Evolutionary conservation across 108 stramenopile species (phyloP), one percentile per base, ranked within the genome.

Genomic region (Parietichytrium sp.): DNA sequence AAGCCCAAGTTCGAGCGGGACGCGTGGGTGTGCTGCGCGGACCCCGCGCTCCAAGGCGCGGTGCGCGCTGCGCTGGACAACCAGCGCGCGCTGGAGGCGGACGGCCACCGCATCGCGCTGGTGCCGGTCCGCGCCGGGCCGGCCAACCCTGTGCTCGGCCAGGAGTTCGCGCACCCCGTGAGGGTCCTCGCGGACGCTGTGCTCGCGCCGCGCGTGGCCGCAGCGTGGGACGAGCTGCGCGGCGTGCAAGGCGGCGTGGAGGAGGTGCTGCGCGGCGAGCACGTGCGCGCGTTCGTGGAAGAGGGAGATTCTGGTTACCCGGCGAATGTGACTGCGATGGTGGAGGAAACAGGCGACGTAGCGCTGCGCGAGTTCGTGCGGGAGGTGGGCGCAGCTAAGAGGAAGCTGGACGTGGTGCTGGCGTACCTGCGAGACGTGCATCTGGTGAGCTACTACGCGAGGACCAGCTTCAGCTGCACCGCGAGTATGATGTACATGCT

Each of bases 351-450:
- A 23, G 52, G 20, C n/a, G 12, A 2, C 52, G 52, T 6, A 8
- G 20, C 18, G 8, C 18, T 27, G 52, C 1, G 18, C n/a, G 61
- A 47, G 15, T 20, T 72, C n/a, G 33, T 12, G 61, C 61, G 61
- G 23, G 16, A 72, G 61, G 38, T 33, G 38, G n/a, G 61, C 33
- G 61, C n/a, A n/a, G n/a, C n/a, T n/a, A n/a, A n/a, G n/a, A n/a
- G n/a, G n/a, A n/a, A 72, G 20, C 61, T 72, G 15, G 61, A 72
- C 2, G 16, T 72, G 13, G 45, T 72, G 10, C 13, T 72, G 10
- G 61, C 38, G n/a, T 72, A 72, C 61, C 33, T 72, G 33, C 61
- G 61, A 33, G 38, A 72, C 61, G 61, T 72, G 10, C 61, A 72
- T 20, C 61, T 72, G 23, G 45, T 42, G 38, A 45, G 61, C 3